Evolutionary conservation across 2,329 filamentous ascomycete species (phyloP).

Genomic region (Neoarthrinium moseri): DNA sequence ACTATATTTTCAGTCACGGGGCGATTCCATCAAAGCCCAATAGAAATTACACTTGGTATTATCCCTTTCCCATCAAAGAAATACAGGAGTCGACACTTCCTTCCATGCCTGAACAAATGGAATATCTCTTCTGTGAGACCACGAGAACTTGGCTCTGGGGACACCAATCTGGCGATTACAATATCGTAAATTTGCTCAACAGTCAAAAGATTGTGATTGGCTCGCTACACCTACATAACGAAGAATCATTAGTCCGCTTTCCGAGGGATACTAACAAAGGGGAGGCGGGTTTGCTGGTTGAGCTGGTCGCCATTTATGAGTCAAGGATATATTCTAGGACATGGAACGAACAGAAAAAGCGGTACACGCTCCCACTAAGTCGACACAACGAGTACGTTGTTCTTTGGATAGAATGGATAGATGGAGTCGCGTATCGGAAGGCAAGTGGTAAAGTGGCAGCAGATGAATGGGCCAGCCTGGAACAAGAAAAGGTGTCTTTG

Average conservation of each 20-base stretch:
- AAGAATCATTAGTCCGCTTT: not conserved
- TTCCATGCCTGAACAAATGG: no score
- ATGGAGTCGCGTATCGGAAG: constrained; percentile 5
- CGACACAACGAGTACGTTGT: not conserved
- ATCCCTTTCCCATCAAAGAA: no score
- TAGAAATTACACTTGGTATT: no score
- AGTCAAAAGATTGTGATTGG: not conserved
- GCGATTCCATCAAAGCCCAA: no score
- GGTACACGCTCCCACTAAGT: not conserved
- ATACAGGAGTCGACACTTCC: no score
- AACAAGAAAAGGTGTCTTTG: not conserved
- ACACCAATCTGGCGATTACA: not conserved
- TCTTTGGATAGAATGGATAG: constrained; percentile 3
- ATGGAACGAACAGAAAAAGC: not conserved
- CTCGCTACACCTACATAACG: not conserved
- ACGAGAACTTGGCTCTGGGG: not conserved
- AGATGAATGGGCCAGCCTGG: not conserved
- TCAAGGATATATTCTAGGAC: not conserved
- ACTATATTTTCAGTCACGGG: no score
- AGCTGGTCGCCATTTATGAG: not conserved
- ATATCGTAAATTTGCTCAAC: not conserved
- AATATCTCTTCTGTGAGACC: not conserved
- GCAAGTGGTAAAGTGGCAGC: not conserved
- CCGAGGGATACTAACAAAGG: not conserved
- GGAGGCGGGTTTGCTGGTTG: not conserved